Evolutionary conservation across 768 basidiomycete genomes (phyloP).

Genomic region (Coprinopsis strossmayeri): DNA sequence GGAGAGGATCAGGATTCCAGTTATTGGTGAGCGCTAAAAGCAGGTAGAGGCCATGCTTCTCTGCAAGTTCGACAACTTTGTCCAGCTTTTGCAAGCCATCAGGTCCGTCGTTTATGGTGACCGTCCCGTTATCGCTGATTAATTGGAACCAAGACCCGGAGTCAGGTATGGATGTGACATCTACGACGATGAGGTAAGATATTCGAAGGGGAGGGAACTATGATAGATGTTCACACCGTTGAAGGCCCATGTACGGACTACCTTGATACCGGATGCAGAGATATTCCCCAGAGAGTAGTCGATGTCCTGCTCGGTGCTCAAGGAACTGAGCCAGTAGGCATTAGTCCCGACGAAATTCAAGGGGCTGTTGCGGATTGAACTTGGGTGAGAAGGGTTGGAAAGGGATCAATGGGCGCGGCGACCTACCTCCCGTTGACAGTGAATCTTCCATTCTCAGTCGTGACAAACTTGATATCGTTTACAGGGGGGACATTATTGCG

Average conservation of each 20-base stretch:
- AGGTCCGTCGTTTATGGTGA: slow-evolving; percentile 49
- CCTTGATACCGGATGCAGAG: slow-evolving; percentile 45
- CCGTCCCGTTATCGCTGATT: slow-evolving; percentile 41
- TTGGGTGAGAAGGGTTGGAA: slow-evolving; percentile 2
- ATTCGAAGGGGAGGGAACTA: background rate
- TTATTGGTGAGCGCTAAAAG: slow-evolving; percentile 56
- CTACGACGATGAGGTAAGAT: slow-evolving; percentile 20
- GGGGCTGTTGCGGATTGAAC: slow-evolving; percentile 14
- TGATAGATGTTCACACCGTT: slow-evolving; percentile 37
- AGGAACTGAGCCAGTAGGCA: slow-evolving; percentile 56
- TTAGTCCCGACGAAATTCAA: slow-evolving; percentile 42
- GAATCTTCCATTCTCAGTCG: slow-evolving; percentile 38
- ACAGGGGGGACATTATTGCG: too few relatives aligned
- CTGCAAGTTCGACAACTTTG: slow-evolving; percentile 46
- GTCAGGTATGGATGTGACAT: slow-evolving; percentile 44
- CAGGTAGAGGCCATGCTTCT: slow-evolving; percentile 46
- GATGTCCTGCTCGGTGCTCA: slow-evolving; percentile 53
- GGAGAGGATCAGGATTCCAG: slow-evolving; percentile 40
- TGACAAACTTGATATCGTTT: slow-evolving; percentile 35
- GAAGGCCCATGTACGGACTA: slow-evolving; percentile 67
- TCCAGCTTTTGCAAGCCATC: slow-evolving; percentile 62
- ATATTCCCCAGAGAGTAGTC: slow-evolving; percentile 52
- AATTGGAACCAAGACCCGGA: slow-evolving; percentile 63
- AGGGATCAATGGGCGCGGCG: background rate
- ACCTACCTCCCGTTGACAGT: slow-evolving; percentile 48